These are phyloP conservation scores for Kurtzmaniella quercitrusa DNA, from an alignment of 1,139 yeast genomes.

Conservation along the genomic window DNA sequence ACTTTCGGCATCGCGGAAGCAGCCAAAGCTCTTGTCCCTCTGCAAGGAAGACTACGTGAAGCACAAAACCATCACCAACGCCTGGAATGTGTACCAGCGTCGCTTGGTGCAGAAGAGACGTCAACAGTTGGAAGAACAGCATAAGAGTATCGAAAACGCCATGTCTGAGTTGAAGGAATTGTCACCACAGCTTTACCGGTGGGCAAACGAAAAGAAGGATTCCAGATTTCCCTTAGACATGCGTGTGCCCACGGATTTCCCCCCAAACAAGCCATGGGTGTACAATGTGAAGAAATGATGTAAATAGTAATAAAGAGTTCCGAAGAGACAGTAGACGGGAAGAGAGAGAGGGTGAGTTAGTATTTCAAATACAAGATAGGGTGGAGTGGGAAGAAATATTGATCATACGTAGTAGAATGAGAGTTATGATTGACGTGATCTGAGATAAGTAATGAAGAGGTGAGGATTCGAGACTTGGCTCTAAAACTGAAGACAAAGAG, in stretches of 20 bases:
- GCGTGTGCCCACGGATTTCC: conserved; percentile 86
- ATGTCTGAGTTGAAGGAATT: conserved; percentile 61
- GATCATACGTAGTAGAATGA: too few species aligned
- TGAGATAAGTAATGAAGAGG: too few species aligned
- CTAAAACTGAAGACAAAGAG: too few species aligned
- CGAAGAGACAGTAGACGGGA: background rate
- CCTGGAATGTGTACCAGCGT: conserved; percentile 69
- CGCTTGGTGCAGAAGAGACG: conserved; percentile 42
- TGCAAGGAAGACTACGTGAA: conserved; percentile 80
- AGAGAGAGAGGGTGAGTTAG: background rate
- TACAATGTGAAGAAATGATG: conserved; percentile 41
- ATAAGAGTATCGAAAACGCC: conserved; percentile 62
- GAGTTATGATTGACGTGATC: too few species aligned
- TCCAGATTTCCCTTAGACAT: conserved; percentile 71
- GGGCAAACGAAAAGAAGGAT: conserved; percentile 42
- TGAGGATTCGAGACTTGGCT: too few species aligned
- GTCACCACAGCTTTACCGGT: conserved; percentile 46
- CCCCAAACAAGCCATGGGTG: conserved; percentile 84
- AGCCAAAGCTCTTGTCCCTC: conserved; percentile 74
- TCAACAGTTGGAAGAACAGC: conserved; percentile 56
- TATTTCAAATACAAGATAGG: background rate
- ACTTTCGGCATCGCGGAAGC: conserved; percentile 80
- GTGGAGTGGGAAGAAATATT: background rate
- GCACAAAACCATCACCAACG: conserved; percentile 77
- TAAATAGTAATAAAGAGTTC: conserved; percentile 2